phyloP scores from a whole-genome alignment of 768 basidiomycete species.

The Boletus sp. region DNA sequence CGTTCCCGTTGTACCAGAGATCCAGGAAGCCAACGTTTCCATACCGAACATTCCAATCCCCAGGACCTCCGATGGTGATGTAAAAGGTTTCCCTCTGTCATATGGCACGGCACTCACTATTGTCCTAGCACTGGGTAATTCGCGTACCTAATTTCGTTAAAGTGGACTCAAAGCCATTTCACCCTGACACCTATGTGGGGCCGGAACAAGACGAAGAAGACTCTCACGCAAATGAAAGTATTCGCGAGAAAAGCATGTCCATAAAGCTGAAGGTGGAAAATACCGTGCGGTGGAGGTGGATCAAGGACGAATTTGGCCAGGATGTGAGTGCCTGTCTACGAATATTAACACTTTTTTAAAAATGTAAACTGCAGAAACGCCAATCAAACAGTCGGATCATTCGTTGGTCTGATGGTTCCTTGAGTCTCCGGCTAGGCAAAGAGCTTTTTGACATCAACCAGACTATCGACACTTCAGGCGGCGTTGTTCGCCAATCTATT shows the following conservation, averaged over 20 bases:
- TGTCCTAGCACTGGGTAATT: slow-evolving; percentile 74
- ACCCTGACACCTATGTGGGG: slow-evolving; percentile 80
- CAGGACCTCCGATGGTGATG: slow-evolving; percentile 76
- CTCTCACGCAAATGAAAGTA: slow-evolving; percentile 50
- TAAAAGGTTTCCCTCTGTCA: slow-evolving; percentile 37
- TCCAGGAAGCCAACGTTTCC: slow-evolving; percentile 65
- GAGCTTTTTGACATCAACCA: slow-evolving; percentile 91
- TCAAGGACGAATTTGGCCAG: slow-evolving; percentile 66
- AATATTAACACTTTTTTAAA: not conserved
- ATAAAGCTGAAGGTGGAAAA: slow-evolving; percentile 91
- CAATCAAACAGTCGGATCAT: slow-evolving; percentile 91
- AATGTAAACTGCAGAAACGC: slow-evolving; percentile 49
- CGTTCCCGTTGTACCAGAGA: slow-evolving; percentile 51
- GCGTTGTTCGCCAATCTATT: slow-evolving; percentile 56
- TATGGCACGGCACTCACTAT: slow-evolving; percentile 6
- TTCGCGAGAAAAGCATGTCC: slow-evolving; percentile 77
- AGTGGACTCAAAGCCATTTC: slow-evolving; percentile 87
- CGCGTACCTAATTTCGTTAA: slow-evolving; percentile 93
- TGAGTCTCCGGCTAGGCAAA: slow-evolving; percentile 88
- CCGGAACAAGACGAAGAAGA: slow-evolving; percentile 78
- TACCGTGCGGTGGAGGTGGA: slow-evolving; percentile 95
- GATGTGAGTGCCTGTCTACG: slow-evolving; percentile 55
- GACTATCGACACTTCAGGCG: slow-evolving; percentile 74
- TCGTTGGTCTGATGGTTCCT: slow-evolving; percentile 92
- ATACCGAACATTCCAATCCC: slow-evolving; percentile 89